A percentile compares a stretch with the other conserved stretches of the same genome.
Conservation (phyloP, 2,329 filamentous ascomycete genomes). For the Graphium sp. region DNA sequence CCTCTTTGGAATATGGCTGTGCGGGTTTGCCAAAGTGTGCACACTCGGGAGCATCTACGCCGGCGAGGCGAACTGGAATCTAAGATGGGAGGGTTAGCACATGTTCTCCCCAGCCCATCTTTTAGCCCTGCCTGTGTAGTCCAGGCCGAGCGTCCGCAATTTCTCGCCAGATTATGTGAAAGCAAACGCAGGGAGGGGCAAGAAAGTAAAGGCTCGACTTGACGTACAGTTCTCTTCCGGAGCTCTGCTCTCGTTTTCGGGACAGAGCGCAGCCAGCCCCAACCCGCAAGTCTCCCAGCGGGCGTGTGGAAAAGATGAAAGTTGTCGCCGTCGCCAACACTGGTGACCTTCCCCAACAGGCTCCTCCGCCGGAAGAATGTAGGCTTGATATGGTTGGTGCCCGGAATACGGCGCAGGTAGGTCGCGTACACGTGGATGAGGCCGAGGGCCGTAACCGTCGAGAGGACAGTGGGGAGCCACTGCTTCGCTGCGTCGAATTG, state of each 20-base stretch:
- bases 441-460: constrained; percentile 19
- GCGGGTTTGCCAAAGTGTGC: constrained; percentile 82
- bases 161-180: not conserved
- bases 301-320: constrained; percentile 92
- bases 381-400: constrained; percentile 57
- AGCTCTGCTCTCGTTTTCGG: constrained; percentile 52
- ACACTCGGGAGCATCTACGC: constrained; percentile 82
- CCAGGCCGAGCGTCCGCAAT: no score
- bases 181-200: not conserved
- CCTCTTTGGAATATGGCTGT: constrained; percentile 72
- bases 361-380: constrained; percentile 58
- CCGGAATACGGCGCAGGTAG: constrained; percentile 74
- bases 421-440: constrained; percentile 44
- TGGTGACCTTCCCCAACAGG: constrained; percentile 74
- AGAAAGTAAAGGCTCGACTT: constrained; percentile 2
- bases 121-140: no score
- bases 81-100: constrained; percentile 16
- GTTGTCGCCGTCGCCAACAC: constrained; percentile 91
- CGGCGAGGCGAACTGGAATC: constrained; percentile 81
- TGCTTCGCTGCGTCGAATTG: no score
- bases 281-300: constrained; percentile 71
- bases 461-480: constrained; percentile 16
- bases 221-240: constrained; percentile 58
- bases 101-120: not conserved
- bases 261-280: constrained; percentile 77